Conservation (phyloP, 441 rosid genomes). For the Adansonia gregorii region DNA sequence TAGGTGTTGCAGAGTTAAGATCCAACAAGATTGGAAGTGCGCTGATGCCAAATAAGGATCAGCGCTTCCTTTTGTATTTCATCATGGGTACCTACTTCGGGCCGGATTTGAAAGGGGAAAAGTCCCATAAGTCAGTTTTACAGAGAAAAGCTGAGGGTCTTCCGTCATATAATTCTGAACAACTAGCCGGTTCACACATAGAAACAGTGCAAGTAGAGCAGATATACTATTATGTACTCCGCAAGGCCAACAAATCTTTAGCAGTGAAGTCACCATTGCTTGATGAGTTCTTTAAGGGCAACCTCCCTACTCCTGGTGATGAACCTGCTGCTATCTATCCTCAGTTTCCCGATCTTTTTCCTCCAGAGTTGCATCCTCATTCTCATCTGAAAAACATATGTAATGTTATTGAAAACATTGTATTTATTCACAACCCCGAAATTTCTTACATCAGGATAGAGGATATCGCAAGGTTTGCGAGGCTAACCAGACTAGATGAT, state of each 20-base stretch:
- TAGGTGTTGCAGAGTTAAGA: neutral
- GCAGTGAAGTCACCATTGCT: constrained; percentile 21
- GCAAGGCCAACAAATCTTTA: constrained; percentile 42
- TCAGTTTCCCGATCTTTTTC: constrained; percentile 45
- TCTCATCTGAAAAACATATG: constrained; percentile 21
- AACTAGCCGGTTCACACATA: constrained; percentile 41
- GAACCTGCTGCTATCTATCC: constrained; percentile 23
- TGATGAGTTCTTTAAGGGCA: constrained; percentile 34
- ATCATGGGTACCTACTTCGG: constrained; percentile 53
- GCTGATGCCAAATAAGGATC: constrained; percentile 24
- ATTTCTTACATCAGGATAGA: constrained; percentile 36
- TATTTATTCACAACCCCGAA: constrained; percentile 45
- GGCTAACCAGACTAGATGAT: constrained; percentile 24
- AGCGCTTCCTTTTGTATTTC: constrained; percentile 48
- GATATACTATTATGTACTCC: constrained; percentile 40
- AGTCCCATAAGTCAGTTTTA: constrained; percentile 39
- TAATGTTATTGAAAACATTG: constrained; percentile 39
- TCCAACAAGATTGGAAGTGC: constrained; percentile 4
- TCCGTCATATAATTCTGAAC: constrained; percentile 27
- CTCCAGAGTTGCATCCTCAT: constrained; percentile 38
- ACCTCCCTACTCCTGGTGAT: constrained; percentile 22
- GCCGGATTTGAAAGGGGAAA: constrained; percentile 40
- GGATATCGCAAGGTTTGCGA: constrained; percentile 42
- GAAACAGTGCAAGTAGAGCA: constrained; percentile 42
- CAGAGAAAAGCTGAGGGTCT: constrained; percentile 41